phyloP scores from a whole-genome alignment of 164 flowering plant genomes.

The Berberis vulgaris region DNA sequence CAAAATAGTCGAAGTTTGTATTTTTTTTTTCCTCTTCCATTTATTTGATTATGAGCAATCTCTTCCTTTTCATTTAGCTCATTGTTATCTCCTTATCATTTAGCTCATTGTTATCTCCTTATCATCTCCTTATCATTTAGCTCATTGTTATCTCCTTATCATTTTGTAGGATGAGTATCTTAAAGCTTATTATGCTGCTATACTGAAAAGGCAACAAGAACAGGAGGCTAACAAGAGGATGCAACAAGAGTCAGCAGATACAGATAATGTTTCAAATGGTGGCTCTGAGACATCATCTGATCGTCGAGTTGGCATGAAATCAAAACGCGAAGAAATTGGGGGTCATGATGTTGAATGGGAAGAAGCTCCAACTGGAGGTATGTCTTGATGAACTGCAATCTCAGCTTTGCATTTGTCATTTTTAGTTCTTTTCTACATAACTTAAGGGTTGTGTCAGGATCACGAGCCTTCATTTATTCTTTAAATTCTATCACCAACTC shows the following conservation, averaged over 20 bases:
- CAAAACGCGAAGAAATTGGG: constrained; percentile 54
- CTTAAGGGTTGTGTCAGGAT: background rate
- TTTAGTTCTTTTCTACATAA: background rate
- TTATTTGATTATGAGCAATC: background rate
- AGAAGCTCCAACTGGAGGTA: constrained; percentile 66
- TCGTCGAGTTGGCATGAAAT: constrained; percentile 79
- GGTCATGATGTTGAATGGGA: constrained; percentile 85
- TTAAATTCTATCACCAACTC: no score
- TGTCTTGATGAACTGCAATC: background rate
- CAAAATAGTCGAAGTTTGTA: background rate
- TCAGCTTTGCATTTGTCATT: background rate
- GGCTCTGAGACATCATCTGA: constrained; percentile 16
- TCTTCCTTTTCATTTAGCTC: background rate
- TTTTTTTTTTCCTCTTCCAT: background rate
- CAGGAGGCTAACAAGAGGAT: constrained; percentile 29
- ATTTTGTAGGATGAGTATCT: constrained; percentile 62
- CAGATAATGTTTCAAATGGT: constrained; percentile 10
- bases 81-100: background rate
- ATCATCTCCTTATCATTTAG: background rate
- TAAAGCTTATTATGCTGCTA: constrained; percentile 82
- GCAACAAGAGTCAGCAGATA: constrained; percentile 24
- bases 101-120: background rate
- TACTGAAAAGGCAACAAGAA: constrained; percentile 48
- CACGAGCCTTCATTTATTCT: no score
- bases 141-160: constrained; percentile 2